Evolutionary conservation across 148 eudicot species (phyloP), one percentile per base, ranked within the genome.

Genomic region (Fallopia convolvulus): DNA sequence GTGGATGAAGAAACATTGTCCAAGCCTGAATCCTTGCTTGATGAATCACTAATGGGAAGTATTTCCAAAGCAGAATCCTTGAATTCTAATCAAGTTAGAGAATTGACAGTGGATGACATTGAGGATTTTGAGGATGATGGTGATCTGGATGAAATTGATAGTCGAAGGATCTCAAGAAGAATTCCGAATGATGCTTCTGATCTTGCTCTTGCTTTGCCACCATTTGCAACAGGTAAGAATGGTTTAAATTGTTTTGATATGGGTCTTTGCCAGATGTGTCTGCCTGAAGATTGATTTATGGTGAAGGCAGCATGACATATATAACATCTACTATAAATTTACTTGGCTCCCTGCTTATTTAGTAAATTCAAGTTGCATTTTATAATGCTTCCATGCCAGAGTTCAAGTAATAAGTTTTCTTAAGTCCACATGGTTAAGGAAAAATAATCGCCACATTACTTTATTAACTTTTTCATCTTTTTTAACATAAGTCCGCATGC

Each of bases 51-150:
- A 60, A 61, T 79, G 70, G 78, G 92, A 87, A 84, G 83, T 79
- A 63, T 88, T 76, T 83, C 89, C 12, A 83, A 86, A 52, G 83
- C 86, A 79, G 90, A 89, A 79, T 89, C 97, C 63, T 81, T 90
- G 47, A 87, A 84, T 81, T 88, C 98, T 23, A 79, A 77, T 70
- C 94, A 88, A 84, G 80, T 58, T 77, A 90, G 87, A 83, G 94
- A 96, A 75, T 83, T 96, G 76, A 89, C 98, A 5, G 88, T 96
- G 20, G 99, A 96, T 80, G 99, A 96, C 80, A 93, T 96, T 72
- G 98, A 93, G 81, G 98, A 93, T 84, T 90, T 96, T 78, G 99
- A 95, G 75, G 99, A 92, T 82, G 93, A 85, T 21, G 92, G 91
- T 80, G 86, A 88, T 79, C 56, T 88, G 78, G 98, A 90, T 63